A percentile compares a stretch with the other conserved stretches of the same genome.
phyloP scores from a whole-genome alignment of 176 grass and related monocot genomes.

The Oryza officinalis region DNA sequence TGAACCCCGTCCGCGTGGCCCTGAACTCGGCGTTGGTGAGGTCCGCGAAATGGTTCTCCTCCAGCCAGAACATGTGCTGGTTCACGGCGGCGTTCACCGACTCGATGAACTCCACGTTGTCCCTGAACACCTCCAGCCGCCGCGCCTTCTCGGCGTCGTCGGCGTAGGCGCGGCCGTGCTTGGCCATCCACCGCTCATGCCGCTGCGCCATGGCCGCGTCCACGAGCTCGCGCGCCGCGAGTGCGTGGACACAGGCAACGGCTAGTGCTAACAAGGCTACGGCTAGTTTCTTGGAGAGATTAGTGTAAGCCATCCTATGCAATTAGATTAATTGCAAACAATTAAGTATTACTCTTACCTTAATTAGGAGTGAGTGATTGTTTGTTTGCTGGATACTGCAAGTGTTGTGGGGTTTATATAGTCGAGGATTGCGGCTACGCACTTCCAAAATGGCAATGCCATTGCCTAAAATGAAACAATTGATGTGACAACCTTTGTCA shows the following conservation, averaged over 20 bases:
- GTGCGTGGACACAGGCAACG: not conserved
- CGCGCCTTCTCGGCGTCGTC: constrained; percentile 40
- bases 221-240: not conserved
- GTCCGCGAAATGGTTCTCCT: constrained; percentile 42
- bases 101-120: constrained; percentile 39
- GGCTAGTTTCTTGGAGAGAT: too few relatives aligned
- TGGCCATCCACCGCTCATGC: constrained; percentile 44
- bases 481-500: not conserved
- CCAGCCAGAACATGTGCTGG: constrained; percentile 28
- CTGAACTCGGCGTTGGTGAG: constrained; percentile 49
- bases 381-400: not conserved
- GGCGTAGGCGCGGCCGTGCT: constrained; percentile 40
- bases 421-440: not conserved
- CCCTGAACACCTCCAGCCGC: constrained; percentile 44
- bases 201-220: not conserved
- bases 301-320: too few relatives aligned
- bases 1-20: constrained; percentile 22
- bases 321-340: too few relatives aligned
- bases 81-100: constrained; percentile 32
- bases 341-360: too few relatives aligned
- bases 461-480: not conserved
- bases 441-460: not conserved
- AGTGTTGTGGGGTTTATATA: not conserved
- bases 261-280: too few relatives aligned
- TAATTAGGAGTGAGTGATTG: too few relatives aligned